A percentile compares a stretch with the other conserved stretches of the same genome.
These are phyloP conservation scores for Wickerhamomyces ciferrii DNA, from an alignment of 805 yeast species.

Conservation along the genomic window DNA sequence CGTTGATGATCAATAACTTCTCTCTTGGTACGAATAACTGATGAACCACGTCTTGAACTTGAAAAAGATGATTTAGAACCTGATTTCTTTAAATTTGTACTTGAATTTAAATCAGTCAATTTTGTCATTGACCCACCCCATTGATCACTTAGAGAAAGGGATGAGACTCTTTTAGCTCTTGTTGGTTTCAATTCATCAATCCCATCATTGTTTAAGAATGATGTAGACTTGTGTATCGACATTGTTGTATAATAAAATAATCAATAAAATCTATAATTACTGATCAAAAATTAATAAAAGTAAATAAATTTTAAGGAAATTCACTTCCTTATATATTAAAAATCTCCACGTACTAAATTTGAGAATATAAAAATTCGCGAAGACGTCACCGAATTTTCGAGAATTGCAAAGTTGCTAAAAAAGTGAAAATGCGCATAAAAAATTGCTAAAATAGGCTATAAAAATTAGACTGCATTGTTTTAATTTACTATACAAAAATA, in stretches of 20 bases:
- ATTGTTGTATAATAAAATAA: too few species aligned
- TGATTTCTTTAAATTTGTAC: constrained; percentile 4
- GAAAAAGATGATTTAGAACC: not conserved
- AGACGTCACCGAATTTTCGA: not conserved
- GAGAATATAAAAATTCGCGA: not conserved
- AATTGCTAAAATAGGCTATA: too few species aligned
- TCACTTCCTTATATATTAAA: too few species aligned
- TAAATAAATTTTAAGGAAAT: too few species aligned
- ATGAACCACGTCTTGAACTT: constrained; percentile 18
- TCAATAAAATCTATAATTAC: too few species aligned
- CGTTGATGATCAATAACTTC: constrained; percentile 60
- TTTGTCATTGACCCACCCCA: constrained; percentile 31
- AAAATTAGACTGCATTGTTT: too few species aligned
- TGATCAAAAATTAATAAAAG: too few species aligned
- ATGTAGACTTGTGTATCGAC: constrained; percentile 26
- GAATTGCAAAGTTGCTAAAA: not conserved
- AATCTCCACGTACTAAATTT: not conserved
- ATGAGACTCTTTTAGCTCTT: constrained; percentile 58
- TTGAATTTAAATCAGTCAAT: constrained; percentile 21
- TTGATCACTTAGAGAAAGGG: constrained; percentile 66
- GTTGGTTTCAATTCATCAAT: constrained; percentile 64
- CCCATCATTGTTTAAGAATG: constrained; percentile 69
- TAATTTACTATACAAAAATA: too few species aligned
- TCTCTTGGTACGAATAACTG: constrained; percentile 33
- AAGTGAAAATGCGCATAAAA: too few species aligned